These are phyloP conservation scores for Ceratonia siliqua DNA, from an alignment of 306 rosid genomes.

Conservation along the genomic window DNA sequence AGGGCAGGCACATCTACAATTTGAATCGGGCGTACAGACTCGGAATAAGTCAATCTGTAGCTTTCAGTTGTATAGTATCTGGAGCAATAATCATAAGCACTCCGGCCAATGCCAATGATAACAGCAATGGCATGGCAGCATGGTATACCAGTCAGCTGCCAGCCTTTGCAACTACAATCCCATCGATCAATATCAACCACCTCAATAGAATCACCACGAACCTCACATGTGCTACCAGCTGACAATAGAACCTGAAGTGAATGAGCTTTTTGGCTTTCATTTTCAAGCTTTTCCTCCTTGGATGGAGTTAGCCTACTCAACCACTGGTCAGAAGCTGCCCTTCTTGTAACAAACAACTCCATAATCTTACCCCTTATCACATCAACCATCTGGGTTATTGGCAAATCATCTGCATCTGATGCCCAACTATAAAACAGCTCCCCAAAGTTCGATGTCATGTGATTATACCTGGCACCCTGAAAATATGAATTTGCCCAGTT, in stretches of 20 bases:
- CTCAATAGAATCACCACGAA: conserved; percentile 76
- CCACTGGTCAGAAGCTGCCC: conserved; percentile 73
- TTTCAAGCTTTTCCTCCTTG: conserved; percentile 87
- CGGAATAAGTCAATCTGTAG: conserved; percentile 83
- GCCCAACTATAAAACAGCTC: conserved; percentile 94
- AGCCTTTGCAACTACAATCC: conserved; percentile 92
- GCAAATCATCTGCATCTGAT: conserved; percentile 82
- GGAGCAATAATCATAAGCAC: conserved; percentile 83
- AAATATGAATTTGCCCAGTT: conserved; percentile 86
- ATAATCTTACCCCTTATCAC: conserved; percentile 75
- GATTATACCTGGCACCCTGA: conserved; percentile 89
- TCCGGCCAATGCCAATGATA: conserved; percentile 56
- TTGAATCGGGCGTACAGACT: conserved; percentile 61
- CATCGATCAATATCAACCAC: conserved; percentile 73
- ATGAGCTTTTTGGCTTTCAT: conserved; percentile 57
- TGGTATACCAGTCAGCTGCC: conserved; percentile 84
- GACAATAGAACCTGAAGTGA: conserved; percentile 62
- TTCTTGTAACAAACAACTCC: conserved; percentile 73
- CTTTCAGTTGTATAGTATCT: conserved; percentile 75
- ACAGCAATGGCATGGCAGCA: conserved; percentile 89
- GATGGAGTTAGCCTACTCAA: conserved; percentile 76
- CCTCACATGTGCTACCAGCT: conserved; percentile 73
- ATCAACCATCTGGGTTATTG: conserved; percentile 96
- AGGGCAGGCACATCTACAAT: conserved; percentile 44
- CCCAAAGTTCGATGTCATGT: conserved; percentile 88